phyloP scores from a whole-genome alignment of 129 eudicot species.

The Flaveria brownii region DNA sequence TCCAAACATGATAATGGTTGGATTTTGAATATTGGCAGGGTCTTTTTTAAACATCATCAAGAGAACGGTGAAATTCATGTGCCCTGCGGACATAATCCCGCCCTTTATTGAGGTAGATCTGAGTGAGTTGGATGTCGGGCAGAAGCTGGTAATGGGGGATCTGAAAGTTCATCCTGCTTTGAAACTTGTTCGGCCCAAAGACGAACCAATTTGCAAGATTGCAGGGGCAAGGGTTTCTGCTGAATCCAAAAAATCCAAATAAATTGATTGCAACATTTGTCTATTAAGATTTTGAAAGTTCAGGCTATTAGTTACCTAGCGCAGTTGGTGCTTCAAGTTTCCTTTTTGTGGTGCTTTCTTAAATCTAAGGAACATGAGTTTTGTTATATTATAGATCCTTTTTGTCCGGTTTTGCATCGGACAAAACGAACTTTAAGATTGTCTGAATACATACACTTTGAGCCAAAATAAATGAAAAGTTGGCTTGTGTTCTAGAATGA shows the following conservation, averaged over 20 bases:
- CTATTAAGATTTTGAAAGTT: neutral
- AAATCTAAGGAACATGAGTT: conserved; percentile 19
- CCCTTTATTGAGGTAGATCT: conserved; percentile 90
- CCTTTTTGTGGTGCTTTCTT: conserved; percentile 15
- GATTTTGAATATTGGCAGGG: conserved; percentile 46
- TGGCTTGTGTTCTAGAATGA: neutral
- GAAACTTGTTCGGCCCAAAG: conserved; percentile 52
- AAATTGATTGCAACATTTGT: neutral
- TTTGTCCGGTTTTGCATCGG: neutral
- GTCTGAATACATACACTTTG: conserved; percentile 12
- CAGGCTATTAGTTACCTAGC: conserved; percentile 25
- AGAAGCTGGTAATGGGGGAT: conserved; percentile 76
- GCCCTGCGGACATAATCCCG: conserved; percentile 89
- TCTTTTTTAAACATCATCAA: conserved; percentile 75
- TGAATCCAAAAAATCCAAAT: conserved; percentile 60
- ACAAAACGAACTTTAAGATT: conserved; percentile 11
- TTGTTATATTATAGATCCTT: conserved; percentile 11
- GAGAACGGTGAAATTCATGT: conserved; percentile 71
- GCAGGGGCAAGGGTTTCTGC: conserved; percentile 78
- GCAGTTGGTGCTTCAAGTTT: conserved; percentile 7
- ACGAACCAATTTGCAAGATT: conserved; percentile 71
- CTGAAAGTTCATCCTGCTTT: conserved; percentile 93
- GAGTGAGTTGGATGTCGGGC: conserved; percentile 82
- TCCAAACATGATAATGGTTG: neutral
- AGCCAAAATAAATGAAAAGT: conserved; percentile 26